Evolutionary conservation across 1,284 basidiomycete species (phyloP), one percentile per base, ranked within the genome.

Genomic region (Prillingera fragicola): DNA sequence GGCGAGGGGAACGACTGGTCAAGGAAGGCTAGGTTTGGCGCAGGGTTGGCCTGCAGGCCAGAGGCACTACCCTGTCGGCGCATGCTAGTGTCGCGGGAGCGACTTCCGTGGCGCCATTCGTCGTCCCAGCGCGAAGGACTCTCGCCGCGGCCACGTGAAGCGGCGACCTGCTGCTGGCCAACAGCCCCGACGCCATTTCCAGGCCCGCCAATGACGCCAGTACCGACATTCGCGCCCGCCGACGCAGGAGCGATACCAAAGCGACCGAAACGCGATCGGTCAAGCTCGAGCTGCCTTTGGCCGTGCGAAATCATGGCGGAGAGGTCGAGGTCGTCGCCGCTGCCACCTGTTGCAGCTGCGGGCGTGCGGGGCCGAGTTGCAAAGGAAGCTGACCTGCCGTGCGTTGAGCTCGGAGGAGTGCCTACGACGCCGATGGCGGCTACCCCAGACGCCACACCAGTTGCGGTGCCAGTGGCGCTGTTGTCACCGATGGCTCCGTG

Each of bases 401-500:
- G 24, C 14, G 21, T 13, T 22, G 32, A 8, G 18, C 12, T 27
- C 38, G 44, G 18, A 12, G 14, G 7, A 8, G 38, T 6, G 29
- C 27, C 14, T 24, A 28, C 17, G 48, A 45, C 17, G 36, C 22
- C 24, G 42, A 40, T 36, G 39, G 35, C 18, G 21, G n/a, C n/a
- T n/a, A n/a, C n/a, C n/a, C n/a, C n/a, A n/a, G n/a, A n/a, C n/a
- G n/a, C n/a, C n/a, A n/a, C n/a, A n/a, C n/a, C n/a, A 36, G 33
- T 43, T 34, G 22, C 17, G 27, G 45, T 17, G 41, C 37, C 10
- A 42, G 42, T 33, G 22, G 38, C 41, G 31, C 31, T 36, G 4
- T 41, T 33, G 23, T 57, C 48, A 33, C 55, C 55, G 8, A 57
- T 55, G 3, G 50, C 55, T 8, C 55, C 55, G 40, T 57, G 53